Evolutionary conservation across 2,329 filamentous ascomycete genomes (phyloP).

Genomic region (Pseudopithomyces chartarum): DNA sequence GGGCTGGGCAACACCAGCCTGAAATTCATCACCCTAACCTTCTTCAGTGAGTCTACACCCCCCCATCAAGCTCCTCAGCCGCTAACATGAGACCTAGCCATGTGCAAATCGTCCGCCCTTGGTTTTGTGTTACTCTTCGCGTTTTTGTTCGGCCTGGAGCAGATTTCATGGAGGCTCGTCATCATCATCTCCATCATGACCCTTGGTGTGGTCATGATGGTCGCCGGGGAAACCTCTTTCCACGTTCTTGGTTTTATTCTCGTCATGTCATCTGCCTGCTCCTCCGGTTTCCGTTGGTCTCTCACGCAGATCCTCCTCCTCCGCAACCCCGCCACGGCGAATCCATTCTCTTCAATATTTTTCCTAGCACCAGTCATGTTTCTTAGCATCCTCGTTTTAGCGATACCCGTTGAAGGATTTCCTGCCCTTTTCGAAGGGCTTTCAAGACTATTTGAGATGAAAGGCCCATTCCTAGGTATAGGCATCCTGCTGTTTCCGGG

Average conservation of each 20-base stretch:
- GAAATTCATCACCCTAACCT: conserved; percentile 94
- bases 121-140: conserved; percentile 96
- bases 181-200: conserved; percentile 93
- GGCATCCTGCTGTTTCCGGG: conserved; percentile 87
- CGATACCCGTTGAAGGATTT: conserved; percentile 84
- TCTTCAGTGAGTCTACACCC: conserved; percentile 68
- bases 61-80: not conserved
- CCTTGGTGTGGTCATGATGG: conserved; percentile 94
- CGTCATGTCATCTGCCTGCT: conserved; percentile 91
- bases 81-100: conserved; percentile 56
- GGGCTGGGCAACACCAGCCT: conserved; percentile 94
- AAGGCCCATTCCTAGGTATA: conserved; percentile 70
- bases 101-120: conserved; percentile 98
- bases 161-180: conserved; percentile 82
- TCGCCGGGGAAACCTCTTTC: conserved; percentile 92
- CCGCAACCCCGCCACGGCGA: conserved; percentile 90
- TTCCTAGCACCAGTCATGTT: conserved; percentile 99
- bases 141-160: conserved; percentile 89
- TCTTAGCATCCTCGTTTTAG: conserved; percentile 75
- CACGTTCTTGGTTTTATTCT: conserved; percentile 84
- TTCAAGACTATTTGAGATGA: conserved; percentile 64
- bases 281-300: conserved; percentile 97
- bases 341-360: conserved; percentile 96
- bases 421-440: conserved; percentile 70
- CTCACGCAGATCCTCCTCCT: conserved; percentile 96